Evolutionary conservation across 345 rosid genomes (phyloP).

Genomic region (Erysimum cheiranthoides): DNA sequence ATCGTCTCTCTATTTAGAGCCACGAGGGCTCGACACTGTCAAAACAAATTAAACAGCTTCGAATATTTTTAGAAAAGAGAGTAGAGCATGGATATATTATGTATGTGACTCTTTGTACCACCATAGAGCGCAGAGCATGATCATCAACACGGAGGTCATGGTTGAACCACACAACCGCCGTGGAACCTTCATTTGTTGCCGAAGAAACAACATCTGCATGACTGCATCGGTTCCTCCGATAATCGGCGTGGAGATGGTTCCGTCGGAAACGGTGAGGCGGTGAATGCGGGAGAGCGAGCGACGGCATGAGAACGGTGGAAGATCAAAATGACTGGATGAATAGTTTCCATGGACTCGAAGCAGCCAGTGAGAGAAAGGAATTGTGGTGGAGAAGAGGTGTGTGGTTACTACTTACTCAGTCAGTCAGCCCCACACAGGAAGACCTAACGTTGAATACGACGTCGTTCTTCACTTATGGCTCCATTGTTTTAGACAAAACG

Average conservation of each 20-base stretch:
- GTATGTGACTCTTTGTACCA: too few relatives aligned
- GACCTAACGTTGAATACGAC: not conserved
- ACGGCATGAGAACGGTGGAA: constrained; percentile 50
- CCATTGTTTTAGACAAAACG: too few relatives aligned
- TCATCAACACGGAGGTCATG: too few relatives aligned
- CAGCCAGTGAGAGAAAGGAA: not conserved
- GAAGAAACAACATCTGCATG: too few relatives aligned
- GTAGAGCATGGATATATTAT: too few relatives aligned
- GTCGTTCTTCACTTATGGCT: not conserved
- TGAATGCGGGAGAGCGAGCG: constrained; percentile 49
- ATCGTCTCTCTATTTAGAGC: too few relatives aligned
- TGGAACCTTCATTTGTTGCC: too few relatives aligned
- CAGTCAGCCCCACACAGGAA: not conserved
- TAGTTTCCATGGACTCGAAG: constrained; percentile 48
- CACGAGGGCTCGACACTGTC: too few relatives aligned
- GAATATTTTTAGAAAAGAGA: too few relatives aligned
- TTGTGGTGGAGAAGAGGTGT: constrained; percentile 57
- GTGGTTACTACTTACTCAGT: constrained; percentile 27
- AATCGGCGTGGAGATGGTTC: constrained; percentile 12
- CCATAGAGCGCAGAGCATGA: too few relatives aligned
- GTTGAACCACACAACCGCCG: too few relatives aligned
- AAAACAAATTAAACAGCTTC: too few relatives aligned
- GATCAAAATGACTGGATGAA: constrained; percentile 4
- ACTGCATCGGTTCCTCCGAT: constrained; percentile 8
- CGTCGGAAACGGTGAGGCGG: constrained; percentile 35